Conservation (phyloP, 108 stramenopile genomes). For the Fragilaria crotonensis region DNA sequence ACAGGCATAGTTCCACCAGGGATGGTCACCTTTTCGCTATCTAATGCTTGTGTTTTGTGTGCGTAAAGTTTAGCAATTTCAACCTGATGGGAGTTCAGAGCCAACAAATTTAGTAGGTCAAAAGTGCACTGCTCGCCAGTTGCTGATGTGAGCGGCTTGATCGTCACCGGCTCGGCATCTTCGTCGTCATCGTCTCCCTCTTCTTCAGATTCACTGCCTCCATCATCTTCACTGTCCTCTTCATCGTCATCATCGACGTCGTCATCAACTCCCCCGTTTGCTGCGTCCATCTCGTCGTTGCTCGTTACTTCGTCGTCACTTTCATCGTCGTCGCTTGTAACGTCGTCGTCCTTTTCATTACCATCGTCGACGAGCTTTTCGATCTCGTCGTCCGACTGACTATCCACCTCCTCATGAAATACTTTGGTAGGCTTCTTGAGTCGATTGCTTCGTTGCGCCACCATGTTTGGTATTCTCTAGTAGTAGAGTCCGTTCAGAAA, state of each 20-base stretch:
- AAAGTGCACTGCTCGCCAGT: slow-evolving; percentile 64
- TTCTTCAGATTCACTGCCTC: not conserved
- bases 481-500: too few species aligned
- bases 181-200: slow-evolving; percentile 10
- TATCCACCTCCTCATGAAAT: too few species aligned
- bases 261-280: not conserved
- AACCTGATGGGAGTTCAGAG: slow-evolving; percentile 72
- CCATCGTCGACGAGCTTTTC: not conserved
- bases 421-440: too few species aligned
- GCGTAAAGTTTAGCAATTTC: slow-evolving; percentile 42
- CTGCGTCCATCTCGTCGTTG: not conserved
- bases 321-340: not conserved
- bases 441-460: too few species aligned
- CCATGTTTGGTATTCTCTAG: too few species aligned
- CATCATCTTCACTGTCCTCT: slow-evolving; percentile 4
- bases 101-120: slow-evolving; percentile 62
- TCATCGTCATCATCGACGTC: slow-evolving; percentile 1
- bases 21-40: slow-evolving; percentile 14
- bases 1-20: slow-evolving; percentile 17
- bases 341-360: not conserved
- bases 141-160: not conserved
- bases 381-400: not conserved
- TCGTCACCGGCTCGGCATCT: slow-evolving; percentile 3
- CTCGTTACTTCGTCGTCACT: not conserved
- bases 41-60: slow-evolving; percentile 5